A percentile compares a stretch with the other conserved stretches of the same genome.
These are phyloP conservation scores for Penicillium steckii DNA, from an alignment of 495 filamentous ascomycete genomes.

Conservation along the genomic window DNA sequence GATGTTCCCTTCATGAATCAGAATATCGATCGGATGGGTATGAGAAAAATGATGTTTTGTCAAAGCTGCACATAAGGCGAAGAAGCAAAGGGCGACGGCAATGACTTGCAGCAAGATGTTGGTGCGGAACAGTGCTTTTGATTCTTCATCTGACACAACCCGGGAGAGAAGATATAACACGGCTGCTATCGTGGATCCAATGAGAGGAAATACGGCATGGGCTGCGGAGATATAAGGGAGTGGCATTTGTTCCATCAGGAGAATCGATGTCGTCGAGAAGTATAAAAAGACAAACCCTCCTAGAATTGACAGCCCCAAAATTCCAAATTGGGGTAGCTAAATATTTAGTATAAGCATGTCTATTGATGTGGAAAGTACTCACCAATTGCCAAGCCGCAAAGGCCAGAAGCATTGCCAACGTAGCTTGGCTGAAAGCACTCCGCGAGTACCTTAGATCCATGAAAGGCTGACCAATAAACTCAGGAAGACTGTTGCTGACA, in stretches of 20 bases:
- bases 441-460: constrained; percentile 32
- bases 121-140: constrained; percentile 27
- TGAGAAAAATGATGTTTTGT: constrained; percentile 29
- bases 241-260: constrained; percentile 32
- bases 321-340: constrained; percentile 36
- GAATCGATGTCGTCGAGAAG: constrained; percentile 24
- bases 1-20: constrained; percentile 40
- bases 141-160: constrained; percentile 30
- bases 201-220: constrained; percentile 13
- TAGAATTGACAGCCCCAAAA: constrained; percentile 33
- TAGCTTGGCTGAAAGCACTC: constrained; percentile 34
- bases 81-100: constrained; percentile 24
- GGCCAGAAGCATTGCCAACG: constrained; percentile 28
- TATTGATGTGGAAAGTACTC: constrained; percentile 9
- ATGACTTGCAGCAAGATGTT: constrained; percentile 30
- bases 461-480: constrained; percentile 27
- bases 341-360: constrained; percentile 11
- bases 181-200: constrained; percentile 20
- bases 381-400: constrained; percentile 44
- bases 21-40: constrained; percentile 48
- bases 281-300: constrained; percentile 33
- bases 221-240: constrained; percentile 31
- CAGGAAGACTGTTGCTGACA: constrained; percentile 23
- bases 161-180: constrained; percentile 31
- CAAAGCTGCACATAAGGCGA: constrained; percentile 29